Evolutionary conservation across 441 rosid genomes (phyloP).

Genomic region (Arabidopsis lyrata): DNA sequence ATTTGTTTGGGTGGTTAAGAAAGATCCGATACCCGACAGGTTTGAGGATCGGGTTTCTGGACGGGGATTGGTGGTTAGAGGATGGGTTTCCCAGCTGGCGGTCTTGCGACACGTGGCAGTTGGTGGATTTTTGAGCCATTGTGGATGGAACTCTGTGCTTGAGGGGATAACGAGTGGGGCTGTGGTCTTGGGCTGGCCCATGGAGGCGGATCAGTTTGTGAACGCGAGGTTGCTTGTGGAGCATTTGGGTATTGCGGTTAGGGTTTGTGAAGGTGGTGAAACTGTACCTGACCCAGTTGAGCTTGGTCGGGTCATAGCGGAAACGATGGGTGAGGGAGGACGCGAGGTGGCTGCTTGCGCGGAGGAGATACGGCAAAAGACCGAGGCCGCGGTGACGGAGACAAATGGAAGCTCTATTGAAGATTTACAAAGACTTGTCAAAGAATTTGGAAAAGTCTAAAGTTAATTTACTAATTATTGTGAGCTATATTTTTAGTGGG

Average conservation of each 20-base stretch:
- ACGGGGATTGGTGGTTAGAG: constrained; percentile 46
- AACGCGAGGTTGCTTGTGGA: constrained; percentile 50
- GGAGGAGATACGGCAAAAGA: constrained; percentile 42
- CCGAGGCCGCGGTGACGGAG: constrained; percentile 46
- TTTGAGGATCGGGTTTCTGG: constrained; percentile 46
- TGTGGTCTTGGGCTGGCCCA: constrained; percentile 66
- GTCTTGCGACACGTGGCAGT: constrained; percentile 57
- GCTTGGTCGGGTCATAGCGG: constrained; percentile 46
- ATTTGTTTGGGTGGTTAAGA: constrained; percentile 63
- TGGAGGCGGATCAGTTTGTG: constrained; percentile 66
- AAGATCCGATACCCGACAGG: constrained; percentile 47
- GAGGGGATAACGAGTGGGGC: constrained; percentile 59
- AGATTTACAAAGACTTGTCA: constrained; percentile 52
- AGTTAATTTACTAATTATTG: too few species aligned
- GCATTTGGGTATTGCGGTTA: constrained; percentile 52
- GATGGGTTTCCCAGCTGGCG: constrained; percentile 63
- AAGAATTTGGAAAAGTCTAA: constrained; percentile 37
- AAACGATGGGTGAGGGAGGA: constrained; percentile 37
- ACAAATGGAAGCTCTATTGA: constrained; percentile 52
- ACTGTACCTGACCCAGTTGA: constrained; percentile 57
- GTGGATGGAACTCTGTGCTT: constrained; percentile 68
- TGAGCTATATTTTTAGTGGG: too few species aligned
- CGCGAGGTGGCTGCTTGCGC: constrained; percentile 39
- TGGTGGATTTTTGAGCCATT: constrained; percentile 66
- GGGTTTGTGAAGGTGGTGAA: constrained; percentile 56